Conservation (phyloP, 495 filamentous ascomycete species). For the Aspergillus heteromorphus region DNA sequence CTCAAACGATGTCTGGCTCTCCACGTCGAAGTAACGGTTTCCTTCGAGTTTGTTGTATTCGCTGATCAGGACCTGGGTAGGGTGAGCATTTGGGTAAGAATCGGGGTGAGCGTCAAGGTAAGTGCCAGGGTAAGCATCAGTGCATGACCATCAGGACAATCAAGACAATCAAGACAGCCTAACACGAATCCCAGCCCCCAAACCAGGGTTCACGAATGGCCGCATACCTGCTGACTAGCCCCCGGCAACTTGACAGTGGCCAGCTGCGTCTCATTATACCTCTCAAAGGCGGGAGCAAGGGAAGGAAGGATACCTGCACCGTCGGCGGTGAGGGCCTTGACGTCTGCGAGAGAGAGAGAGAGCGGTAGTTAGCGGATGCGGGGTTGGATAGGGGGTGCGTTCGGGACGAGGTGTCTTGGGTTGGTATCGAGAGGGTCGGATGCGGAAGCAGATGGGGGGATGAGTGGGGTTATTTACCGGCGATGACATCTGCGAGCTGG, state of each 20-base stretch:
- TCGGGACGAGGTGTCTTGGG: no score
- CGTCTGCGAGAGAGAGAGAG: slow-evolving; percentile 51
- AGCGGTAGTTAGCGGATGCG: not conserved
- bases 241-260: slow-evolving; percentile 82
- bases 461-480: slow-evolving; percentile 52
- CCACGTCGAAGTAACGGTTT: slow-evolving; percentile 82
- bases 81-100: no score
- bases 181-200: no score
- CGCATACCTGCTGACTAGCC: slow-evolving; percentile 62
- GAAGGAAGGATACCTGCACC: slow-evolving; percentile 60
- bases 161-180: no score
- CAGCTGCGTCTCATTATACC: slow-evolving; percentile 95
- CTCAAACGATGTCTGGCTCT: slow-evolving; percentile 75
- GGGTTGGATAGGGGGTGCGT: not conserved
- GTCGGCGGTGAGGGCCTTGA: slow-evolving; percentile 77
- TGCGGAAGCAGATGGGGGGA: not conserved
- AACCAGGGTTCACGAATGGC: no score
- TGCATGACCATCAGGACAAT: no score
- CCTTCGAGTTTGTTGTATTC: slow-evolving; percentile 72
- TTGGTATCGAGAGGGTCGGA: no score
- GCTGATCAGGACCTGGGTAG: slow-evolving; percentile 77
- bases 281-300: slow-evolving; percentile 78
- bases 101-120: not conserved
- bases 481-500: slow-evolving; percentile 84
- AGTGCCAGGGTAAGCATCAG: not conserved